Conservation (phyloP, 2,329 filamentous ascomycete species). For the Helminthosporium solani region DNA sequence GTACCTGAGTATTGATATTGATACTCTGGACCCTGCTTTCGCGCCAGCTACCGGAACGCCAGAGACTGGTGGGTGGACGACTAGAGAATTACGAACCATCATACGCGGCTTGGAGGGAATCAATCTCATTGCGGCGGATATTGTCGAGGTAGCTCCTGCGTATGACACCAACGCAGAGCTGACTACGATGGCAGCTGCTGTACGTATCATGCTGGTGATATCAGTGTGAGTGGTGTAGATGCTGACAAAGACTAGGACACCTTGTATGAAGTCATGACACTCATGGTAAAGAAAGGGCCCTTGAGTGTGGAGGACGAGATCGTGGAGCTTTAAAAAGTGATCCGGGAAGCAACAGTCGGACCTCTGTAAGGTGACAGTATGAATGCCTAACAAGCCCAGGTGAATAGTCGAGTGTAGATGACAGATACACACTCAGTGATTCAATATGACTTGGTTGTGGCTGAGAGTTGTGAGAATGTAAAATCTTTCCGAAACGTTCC, state of each 20-base stretch:
- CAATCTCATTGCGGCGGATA: slow-evolving; percentile 69
- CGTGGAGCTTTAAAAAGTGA: slow-evolving; percentile 27
- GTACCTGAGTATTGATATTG: slow-evolving; percentile 83
- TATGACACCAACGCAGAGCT: slow-evolving; percentile 72
- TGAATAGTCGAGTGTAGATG: too few relatives aligned
- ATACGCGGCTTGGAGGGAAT: slow-evolving; percentile 67
- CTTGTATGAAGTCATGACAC: slow-evolving; percentile 75
- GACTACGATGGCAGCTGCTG: slow-evolving; percentile 72
- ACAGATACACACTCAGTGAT: too few relatives aligned
- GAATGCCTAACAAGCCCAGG: too few relatives aligned
- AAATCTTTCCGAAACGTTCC: slow-evolving; percentile 1
- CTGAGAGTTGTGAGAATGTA: too few relatives aligned
- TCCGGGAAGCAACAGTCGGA: not conserved
- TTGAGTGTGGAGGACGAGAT: slow-evolving; percentile 51
- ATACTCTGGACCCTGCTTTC: slow-evolving; percentile 82
- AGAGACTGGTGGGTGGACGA: slow-evolving; percentile 75
- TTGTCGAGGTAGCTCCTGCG: slow-evolving; percentile 72
- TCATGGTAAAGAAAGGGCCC: slow-evolving; percentile 79
- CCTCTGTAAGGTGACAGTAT: too few relatives aligned
- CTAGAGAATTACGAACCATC: slow-evolving; percentile 70
- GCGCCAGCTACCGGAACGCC: slow-evolving; percentile 74
- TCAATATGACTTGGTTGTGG: too few relatives aligned
- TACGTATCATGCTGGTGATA: slow-evolving; percentile 16
- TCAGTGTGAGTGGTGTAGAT: not conserved
- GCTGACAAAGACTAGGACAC: slow-evolving; percentile 48